Evolutionary conservation across 2,329 filamentous ascomycete genomes (phyloP).

Genomic region (Colletotrichum sp.): DNA sequence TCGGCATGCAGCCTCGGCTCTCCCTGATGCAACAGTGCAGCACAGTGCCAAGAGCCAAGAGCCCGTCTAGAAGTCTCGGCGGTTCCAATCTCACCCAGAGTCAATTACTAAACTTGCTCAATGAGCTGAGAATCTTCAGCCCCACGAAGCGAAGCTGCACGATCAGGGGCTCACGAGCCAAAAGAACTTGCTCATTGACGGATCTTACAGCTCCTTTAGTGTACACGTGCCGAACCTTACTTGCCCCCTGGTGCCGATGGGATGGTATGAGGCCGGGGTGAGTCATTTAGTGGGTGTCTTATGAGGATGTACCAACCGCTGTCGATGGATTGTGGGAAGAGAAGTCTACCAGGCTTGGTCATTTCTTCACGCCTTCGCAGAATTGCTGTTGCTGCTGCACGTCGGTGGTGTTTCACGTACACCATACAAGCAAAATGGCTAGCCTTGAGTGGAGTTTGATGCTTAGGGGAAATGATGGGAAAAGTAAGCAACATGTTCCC

Average conservation of each 20-base stretch:
- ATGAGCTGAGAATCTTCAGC: neutral
- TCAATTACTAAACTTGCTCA: neutral
- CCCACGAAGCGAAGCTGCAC: neutral
- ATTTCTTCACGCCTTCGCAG: neutral
- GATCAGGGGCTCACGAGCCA: fast-evolving
- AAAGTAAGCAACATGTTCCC: neutral
- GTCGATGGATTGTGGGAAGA: fast-evolving
- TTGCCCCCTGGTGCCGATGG: neutral
- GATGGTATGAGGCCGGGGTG: neutral
- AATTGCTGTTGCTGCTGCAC: neutral
- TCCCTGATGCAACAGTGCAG: neutral
- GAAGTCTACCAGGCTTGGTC: neutral
- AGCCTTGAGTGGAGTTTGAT: neutral
- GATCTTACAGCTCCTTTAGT: neutral
- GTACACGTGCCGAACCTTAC: neutral
- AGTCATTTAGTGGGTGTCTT: neutral
- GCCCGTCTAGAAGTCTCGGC: neutral
- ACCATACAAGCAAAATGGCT: neutral
- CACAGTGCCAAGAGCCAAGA: neutral
- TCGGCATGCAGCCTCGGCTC: neutral
- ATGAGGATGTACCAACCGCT: neutral
- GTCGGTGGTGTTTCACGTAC: neutral
- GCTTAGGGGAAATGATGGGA: neutral
- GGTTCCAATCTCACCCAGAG: neutral
- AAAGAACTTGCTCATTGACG: neutral